phyloP scores from a whole-genome alignment of 208 protist genomes.

The Borovskyia barvae region DNA sequence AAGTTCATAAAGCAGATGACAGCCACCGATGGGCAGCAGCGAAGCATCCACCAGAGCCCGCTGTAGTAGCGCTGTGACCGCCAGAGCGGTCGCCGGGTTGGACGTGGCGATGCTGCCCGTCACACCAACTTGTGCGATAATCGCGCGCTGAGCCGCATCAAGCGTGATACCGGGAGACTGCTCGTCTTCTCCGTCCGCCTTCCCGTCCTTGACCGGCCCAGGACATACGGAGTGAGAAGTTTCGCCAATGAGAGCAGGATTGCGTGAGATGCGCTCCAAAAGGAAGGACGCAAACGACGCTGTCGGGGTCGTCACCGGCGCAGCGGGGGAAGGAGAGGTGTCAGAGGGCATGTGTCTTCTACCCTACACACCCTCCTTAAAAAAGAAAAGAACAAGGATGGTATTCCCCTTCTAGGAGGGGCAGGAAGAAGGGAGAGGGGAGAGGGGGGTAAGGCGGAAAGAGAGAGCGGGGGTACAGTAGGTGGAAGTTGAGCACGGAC shows the following conservation, averaged over 20 bases:
- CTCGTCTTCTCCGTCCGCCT: too few relatives aligned
- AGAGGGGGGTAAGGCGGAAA: too few relatives aligned
- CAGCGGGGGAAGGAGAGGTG: not conserved
- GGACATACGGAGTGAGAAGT: slow-evolving; percentile 15
- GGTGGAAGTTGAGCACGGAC: too few relatives aligned
- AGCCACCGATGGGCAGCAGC: slow-evolving; percentile 48
- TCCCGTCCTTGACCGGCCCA: too few relatives aligned
- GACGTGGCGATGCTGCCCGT: not conserved
- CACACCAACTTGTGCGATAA: slow-evolving; percentile 4
- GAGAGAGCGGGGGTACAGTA: too few relatives aligned
- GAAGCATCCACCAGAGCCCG: slow-evolving; percentile 52
- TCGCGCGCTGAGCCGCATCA: slow-evolving; percentile 14
- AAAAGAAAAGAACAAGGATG: too few relatives aligned
- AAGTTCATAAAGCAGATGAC: slow-evolving; percentile 57
- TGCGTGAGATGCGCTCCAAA: slow-evolving; percentile 26
- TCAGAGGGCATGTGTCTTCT: too few relatives aligned
- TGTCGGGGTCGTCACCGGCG: not conserved
- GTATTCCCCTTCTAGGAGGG: too few relatives aligned
- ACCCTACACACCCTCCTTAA: too few relatives aligned
- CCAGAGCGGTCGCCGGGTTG: not conserved
- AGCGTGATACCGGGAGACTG: too few relatives aligned
- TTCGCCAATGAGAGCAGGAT: slow-evolving; percentile 45
- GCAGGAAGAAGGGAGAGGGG: too few relatives aligned
- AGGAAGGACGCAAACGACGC: slow-evolving; percentile 40
- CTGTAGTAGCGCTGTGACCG: slow-evolving; percentile 31